Evolutionary conservation across 352 stramenopile genomes (phyloP).

Genomic region (Globisporangium uncinulatum): DNA sequence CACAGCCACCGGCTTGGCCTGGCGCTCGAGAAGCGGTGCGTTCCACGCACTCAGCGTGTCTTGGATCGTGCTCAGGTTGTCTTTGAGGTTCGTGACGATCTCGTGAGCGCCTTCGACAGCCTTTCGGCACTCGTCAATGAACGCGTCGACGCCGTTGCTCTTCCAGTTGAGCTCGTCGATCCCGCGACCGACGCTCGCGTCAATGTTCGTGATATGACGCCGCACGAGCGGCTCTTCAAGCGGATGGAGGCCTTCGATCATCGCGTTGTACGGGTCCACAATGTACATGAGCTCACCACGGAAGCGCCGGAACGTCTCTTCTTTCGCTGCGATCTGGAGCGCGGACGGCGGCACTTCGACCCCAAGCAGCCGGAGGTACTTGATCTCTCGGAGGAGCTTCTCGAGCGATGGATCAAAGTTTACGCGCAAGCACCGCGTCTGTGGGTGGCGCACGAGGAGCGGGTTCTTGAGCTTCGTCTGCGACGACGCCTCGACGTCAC

Average conservation of each 20-base stretch:
- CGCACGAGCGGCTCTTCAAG: conserved; percentile 95
- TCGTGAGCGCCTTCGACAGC: conserved; percentile 88
- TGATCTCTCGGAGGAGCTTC: conserved; percentile 96
- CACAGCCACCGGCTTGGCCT: conserved; percentile 94
- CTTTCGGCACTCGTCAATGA: conserved; percentile 92
- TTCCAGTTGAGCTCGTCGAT: conserved; percentile 96
- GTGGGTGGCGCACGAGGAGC: conserved; percentile 86
- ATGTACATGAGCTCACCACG: conserved; percentile 96
- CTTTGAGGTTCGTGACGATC: conserved; percentile 94
- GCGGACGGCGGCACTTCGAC: conserved; percentile 94
- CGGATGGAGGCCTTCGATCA: conserved; percentile 94
- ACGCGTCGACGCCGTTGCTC: conserved; percentile 88
- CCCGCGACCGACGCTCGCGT: conserved; percentile 89
- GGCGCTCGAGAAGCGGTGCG: conserved; percentile 90
- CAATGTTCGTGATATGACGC: conserved; percentile 95
- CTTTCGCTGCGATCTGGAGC: conserved; percentile 94
- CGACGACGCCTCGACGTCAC: conserved; percentile 93
- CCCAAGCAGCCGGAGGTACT: conserved; percentile 94
- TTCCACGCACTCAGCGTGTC: conserved; percentile 93
- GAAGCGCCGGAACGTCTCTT: conserved; percentile 95
- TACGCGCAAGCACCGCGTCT: conserved; percentile 90
- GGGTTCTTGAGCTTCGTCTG: conserved; percentile 95
- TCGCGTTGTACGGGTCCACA: conserved; percentile 97
- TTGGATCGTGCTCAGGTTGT: conserved; percentile 94
- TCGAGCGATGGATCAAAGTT: conserved; percentile 98